A percentile compares a stretch with the other conserved stretches of the same genome.
Conservation (phyloP, 176 grass and related monocot species). For the Oryza coarctata region DNA sequence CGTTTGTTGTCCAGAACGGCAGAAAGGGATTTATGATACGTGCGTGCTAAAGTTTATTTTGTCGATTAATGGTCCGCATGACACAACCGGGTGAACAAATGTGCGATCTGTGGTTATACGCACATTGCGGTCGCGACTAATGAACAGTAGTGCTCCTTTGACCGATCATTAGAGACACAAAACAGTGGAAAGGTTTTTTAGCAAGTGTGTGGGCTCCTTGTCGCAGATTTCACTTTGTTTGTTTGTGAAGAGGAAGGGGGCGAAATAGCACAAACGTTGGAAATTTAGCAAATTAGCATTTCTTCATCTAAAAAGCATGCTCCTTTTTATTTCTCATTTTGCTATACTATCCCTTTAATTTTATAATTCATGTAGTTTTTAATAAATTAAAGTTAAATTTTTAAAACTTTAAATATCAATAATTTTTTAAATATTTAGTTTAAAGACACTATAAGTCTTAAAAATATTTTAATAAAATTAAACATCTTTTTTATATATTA, state of each 20-base stretch:
- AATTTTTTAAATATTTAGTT: too few relatives aligned
- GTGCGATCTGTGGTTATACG: not conserved
- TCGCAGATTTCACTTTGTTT: not conserved
- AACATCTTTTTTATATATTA: too few relatives aligned
- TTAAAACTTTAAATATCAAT: too few relatives aligned
- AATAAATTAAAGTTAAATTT: too few relatives aligned
- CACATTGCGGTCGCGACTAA: not conserved
- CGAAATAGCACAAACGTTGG: not conserved
- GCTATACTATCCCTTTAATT: too few relatives aligned
- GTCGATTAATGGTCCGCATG: slow-evolving; percentile 20
- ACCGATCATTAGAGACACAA: slow-evolving; percentile 24
- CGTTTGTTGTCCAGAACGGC: not conserved
- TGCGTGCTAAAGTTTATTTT: slow-evolving; percentile 29
- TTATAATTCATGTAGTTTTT: too few relatives aligned
- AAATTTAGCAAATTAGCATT: not conserved
- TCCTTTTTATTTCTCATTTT: not conserved
- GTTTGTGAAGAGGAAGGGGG: not conserved
- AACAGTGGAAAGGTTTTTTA: not conserved
- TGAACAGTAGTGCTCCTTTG: slow-evolving; percentile 20
- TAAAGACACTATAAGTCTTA: too few relatives aligned
- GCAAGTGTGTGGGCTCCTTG: not conserved
- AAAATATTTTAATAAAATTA: too few relatives aligned
- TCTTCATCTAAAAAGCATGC: not conserved
- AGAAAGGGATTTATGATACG: not conserved
- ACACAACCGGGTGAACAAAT: not conserved